Conservation (phyloP, 164 flowering plant genomes). For the Berberis thunbergii region DNA sequence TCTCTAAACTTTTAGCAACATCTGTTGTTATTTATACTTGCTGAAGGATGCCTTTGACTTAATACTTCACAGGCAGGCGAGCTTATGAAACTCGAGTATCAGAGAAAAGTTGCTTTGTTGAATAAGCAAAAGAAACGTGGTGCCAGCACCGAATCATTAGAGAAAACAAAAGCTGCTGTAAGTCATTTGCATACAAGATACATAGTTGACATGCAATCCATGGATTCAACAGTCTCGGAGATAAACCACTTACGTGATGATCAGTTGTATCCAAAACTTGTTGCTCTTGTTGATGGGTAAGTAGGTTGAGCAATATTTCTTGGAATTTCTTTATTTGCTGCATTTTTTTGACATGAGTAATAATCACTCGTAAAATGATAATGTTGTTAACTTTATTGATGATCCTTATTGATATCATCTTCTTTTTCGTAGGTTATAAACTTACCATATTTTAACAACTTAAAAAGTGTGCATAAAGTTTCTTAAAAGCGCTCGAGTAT, state of each 20-base stretch:
- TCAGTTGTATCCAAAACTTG: slow-evolving; percentile 77
- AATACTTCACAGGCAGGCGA: slow-evolving; percentile 62
- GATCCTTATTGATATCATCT: too few relatives aligned
- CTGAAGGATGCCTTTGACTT: neutral
- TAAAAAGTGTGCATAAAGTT: too few relatives aligned
- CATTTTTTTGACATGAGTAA: too few relatives aligned
- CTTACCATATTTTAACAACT: too few relatives aligned
- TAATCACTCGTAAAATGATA: too few relatives aligned
- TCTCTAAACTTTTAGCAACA: too few relatives aligned
- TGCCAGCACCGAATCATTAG: slow-evolving; percentile 52
- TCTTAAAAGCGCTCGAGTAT: too few relatives aligned
- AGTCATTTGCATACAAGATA: slow-evolving; percentile 89
- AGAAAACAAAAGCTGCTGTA: slow-evolving; percentile 92
- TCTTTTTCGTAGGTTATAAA: too few relatives aligned
- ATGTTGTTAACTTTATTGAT: too few relatives aligned
- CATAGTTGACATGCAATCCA: slow-evolving; percentile 86
- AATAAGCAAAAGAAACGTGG: slow-evolving; percentile 73
- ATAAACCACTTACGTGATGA: slow-evolving; percentile 69
- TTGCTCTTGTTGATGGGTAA: slow-evolving; percentile 70
- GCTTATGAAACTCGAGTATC: slow-evolving; percentile 84
- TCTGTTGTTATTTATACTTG: neutral
- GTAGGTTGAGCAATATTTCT: slow-evolving; percentile 14
- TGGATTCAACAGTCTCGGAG: slow-evolving; percentile 87
- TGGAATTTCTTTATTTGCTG: too few relatives aligned
- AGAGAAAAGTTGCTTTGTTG: slow-evolving; percentile 60